phyloP scores from a whole-genome alignment of 1,284 basidiomycete species.

The Ustilago tritici region DNA sequence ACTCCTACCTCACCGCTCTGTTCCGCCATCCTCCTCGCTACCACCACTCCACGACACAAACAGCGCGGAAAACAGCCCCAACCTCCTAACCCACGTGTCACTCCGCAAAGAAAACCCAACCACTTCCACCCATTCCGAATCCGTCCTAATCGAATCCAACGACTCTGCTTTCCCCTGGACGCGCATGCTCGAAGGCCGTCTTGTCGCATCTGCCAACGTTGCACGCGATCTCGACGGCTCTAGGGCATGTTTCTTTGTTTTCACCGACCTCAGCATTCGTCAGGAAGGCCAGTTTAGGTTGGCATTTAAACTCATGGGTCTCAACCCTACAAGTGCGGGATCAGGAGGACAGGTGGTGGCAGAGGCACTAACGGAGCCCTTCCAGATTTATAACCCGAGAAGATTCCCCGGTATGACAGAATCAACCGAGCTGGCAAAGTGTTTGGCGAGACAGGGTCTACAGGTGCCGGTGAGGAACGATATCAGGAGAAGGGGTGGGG shows the following conservation, averaged over 20 bases:
- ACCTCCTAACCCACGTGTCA: constrained; percentile 45
- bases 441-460: constrained; percentile 51
- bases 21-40: neutral
- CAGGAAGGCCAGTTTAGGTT: constrained; percentile 50
- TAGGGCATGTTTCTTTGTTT: constrained; percentile 54
- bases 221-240: constrained; percentile 48
- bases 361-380: constrained; percentile 35
- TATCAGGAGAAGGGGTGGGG: constrained; percentile 22
- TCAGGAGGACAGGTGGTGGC: constrained; percentile 37
- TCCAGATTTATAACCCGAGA: constrained; percentile 46
- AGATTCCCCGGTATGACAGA: constrained; percentile 55
- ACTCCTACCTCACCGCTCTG: neutral
- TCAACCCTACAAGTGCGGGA: constrained; percentile 10
- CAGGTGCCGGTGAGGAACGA: constrained; percentile 57
- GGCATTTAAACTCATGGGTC: constrained; percentile 44
- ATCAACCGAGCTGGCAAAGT: constrained; percentile 53
- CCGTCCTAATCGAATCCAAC: constrained; percentile 37
- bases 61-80: constrained; percentile 51
- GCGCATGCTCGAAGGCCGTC: constrained; percentile 49
- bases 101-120: constrained; percentile 30
- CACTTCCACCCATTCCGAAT: constrained; percentile 20
- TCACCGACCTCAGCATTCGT: constrained; percentile 54
- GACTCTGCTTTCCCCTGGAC: constrained; percentile 34
- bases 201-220: constrained; percentile 48
- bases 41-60: neutral